These are phyloP conservation scores for Penicillium bovifimosum DNA, from an alignment of 495 filamentous ascomycete species.

Conservation along the genomic window DNA sequence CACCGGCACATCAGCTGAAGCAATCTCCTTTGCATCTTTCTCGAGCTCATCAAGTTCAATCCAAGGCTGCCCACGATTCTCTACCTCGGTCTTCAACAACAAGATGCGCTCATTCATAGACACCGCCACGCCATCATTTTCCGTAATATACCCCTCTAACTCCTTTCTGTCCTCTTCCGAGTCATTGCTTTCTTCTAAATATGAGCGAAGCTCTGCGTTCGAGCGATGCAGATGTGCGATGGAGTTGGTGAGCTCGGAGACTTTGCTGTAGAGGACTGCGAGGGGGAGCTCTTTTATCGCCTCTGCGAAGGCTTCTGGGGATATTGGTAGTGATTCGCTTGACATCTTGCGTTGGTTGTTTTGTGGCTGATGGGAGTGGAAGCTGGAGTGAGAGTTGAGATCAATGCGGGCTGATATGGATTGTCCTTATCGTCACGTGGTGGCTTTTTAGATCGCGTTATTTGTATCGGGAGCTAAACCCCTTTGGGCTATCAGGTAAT, in stretches of 20 bases:
- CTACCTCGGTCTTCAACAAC: constrained; percentile 67
- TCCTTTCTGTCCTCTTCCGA: constrained; percentile 61
- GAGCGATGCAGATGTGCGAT: constrained; percentile 76
- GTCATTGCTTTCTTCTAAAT: constrained; percentile 44
- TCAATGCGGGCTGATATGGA: not conserved
- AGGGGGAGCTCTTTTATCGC: constrained; percentile 70
- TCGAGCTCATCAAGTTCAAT: constrained; percentile 43
- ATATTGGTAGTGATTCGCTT: constrained; percentile 31
- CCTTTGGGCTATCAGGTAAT: too few relatives aligned
- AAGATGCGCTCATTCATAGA: constrained; percentile 68
- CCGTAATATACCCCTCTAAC: constrained; percentile 40
- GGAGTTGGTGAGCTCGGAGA: constrained; percentile 73
- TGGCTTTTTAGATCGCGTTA: not conserved
- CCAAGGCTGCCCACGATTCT: constrained; percentile 68
- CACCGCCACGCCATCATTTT: constrained; percentile 70
- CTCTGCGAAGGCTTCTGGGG: constrained; percentile 47
- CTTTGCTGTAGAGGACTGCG: constrained; percentile 69
- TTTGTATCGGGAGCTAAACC: too few relatives aligned
- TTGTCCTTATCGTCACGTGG: constrained; percentile 4
- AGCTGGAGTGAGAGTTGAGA: not conserved
- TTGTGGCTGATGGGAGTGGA: not conserved
- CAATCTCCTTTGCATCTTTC: constrained; percentile 12
- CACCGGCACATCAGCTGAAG: constrained; percentile 6
- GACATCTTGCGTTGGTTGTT: constrained; percentile 28
- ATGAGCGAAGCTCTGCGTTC: constrained; percentile 65